Evolutionary conservation across 164 flowering plant genomes (phyloP).

Genomic region (grape (Vitis vinifera)): DNA sequence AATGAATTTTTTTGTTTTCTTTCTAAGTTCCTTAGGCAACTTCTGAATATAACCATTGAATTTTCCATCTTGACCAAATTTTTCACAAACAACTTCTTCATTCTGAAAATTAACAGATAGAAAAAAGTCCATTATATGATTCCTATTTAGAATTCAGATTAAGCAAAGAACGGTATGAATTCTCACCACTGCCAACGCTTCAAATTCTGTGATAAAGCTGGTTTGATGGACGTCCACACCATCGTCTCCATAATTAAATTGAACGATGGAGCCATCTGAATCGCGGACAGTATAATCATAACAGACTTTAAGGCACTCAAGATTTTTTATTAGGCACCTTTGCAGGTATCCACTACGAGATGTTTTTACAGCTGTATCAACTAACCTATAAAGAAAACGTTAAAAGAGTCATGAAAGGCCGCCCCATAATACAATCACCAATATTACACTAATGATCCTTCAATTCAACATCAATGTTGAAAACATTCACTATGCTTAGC

Average conservation of each 20-base stretch:
- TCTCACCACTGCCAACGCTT: constrained; percentile 62
- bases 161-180: neutral
- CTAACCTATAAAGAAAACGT: constrained; percentile 53
- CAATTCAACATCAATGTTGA: no score
- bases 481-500: neutral
- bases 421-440: neutral
- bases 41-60: constrained; percentile 46
- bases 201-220: constrained; percentile 66
- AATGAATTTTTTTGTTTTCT: constrained; percentile 40
- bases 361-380: constrained; percentile 98
- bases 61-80: constrained; percentile 28
- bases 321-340: constrained; percentile 87
- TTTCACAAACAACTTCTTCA: constrained; percentile 43
- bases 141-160: neutral
- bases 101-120: constrained; percentile 48
- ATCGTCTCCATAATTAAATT: constrained; percentile 93
- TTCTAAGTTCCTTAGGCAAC: constrained; percentile 51
- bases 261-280: constrained; percentile 90
- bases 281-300: constrained; percentile 97
- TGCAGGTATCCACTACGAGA: constrained; percentile 99
- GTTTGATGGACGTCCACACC: constrained; percentile 88
- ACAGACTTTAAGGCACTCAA: constrained; percentile 75
- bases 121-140: neutral
- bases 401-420: constrained; percentile 1
- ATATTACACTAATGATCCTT: neutral